These are phyloP conservation scores for Phytophthora crassamura DNA, from an alignment of 352 stramenopile genomes.

Conservation along the genomic window DNA sequence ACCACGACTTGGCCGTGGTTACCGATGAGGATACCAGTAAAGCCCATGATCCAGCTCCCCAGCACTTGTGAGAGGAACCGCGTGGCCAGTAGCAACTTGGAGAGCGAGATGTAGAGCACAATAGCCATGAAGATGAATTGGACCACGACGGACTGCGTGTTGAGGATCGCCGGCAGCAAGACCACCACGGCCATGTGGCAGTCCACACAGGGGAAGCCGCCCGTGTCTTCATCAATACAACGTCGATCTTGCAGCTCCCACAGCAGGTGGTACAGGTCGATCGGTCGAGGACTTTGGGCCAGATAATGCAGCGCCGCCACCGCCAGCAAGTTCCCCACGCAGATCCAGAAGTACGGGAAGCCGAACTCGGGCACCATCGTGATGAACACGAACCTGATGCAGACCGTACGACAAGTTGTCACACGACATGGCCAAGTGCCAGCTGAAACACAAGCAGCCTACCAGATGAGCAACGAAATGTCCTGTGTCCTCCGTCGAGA, in stretches of 20 bases:
- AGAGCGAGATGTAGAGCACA: conserved; percentile 33
- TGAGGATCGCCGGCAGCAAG: conserved; percentile 58
- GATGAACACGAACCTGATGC: conserved; percentile 69
- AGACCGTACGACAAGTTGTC: conserved; percentile 13
- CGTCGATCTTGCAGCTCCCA: conserved; percentile 26
- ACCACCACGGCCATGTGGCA: conserved; percentile 80
- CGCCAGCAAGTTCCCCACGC: conserved; percentile 57
- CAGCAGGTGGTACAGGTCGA: conserved; percentile 58
- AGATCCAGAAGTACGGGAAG: conserved; percentile 76
- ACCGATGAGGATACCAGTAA: conserved; percentile 59
- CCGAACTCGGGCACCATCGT: conserved; percentile 60
- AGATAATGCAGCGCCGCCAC: conserved; percentile 61
- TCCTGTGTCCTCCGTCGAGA: conserved; percentile 66
- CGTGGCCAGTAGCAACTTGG: conserved; percentile 55
- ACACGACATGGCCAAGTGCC: not conserved
- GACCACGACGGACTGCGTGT: conserved; percentile 41
- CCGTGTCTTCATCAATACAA: conserved; percentile 55
- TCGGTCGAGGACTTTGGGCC: conserved; percentile 46
- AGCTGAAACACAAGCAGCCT: not conserved
- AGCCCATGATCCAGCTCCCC: conserved; percentile 66
- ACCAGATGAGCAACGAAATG: conserved; percentile 74
- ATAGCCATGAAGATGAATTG: conserved; percentile 34
- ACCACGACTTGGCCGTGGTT: conserved; percentile 66
- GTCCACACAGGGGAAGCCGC: conserved; percentile 75
- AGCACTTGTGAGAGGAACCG: conserved; percentile 67